phyloP scores from a whole-genome alignment of 257 asterid species.

The Solanum chiquidenum region DNA sequence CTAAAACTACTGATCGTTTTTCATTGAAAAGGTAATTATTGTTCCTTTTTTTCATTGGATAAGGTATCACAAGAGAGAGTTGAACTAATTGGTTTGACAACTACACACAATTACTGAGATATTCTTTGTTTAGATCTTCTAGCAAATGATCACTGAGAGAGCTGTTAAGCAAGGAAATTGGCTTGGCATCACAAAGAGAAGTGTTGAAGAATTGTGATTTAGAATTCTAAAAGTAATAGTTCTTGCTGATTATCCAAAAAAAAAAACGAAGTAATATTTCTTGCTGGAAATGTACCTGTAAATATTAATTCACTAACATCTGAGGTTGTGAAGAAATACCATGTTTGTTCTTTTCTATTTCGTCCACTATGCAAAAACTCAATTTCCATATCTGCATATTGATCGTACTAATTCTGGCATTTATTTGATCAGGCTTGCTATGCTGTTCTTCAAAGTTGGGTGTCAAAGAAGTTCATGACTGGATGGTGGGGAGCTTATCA shows the following conservation, averaged over 20 bases:
- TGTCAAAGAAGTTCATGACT: conserved; percentile 96
- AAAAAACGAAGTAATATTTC: neutral
- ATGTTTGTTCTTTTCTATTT: neutral
- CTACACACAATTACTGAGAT: neutral
- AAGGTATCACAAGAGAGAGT: neutral
- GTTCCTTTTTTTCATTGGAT: neutral
- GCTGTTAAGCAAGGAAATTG: neutral
- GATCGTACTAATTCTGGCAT: conserved; percentile 8
- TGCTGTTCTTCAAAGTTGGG: conserved; percentile 98
- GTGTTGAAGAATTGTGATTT: neutral
- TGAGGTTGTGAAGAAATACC: neutral
- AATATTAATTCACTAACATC: neutral
- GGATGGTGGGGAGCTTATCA: conserved; percentile 61
- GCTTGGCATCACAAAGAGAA: neutral
- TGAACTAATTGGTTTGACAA: neutral
- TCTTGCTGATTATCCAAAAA: neutral
- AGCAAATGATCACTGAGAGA: neutral
- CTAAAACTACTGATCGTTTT: neutral
- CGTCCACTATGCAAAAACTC: neutral
- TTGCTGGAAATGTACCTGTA: neutral
- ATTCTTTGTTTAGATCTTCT: neutral
- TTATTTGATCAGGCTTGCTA: conserved; percentile 71
- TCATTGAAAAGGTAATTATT: neutral
- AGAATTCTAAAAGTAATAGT: neutral
- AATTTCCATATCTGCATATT: neutral